A percentile compares a stretch with the other conserved stretches of the same genome.
These are phyloP conservation scores for Toxicodendron radicans DNA, from an alignment of 345 rosid species.

Conservation along the genomic window DNA sequence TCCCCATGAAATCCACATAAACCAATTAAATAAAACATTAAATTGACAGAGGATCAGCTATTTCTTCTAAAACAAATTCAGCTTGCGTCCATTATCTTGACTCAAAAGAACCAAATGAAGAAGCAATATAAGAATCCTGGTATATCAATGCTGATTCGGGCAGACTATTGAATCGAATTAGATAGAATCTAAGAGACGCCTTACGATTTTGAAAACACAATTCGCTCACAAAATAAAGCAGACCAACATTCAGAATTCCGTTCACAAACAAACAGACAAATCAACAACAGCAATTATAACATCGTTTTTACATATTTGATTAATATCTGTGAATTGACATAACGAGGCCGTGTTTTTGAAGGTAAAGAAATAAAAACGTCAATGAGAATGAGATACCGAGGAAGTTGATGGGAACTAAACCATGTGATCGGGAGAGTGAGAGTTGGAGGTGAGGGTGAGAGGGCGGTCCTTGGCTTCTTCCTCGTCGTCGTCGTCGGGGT, in stretches of 20 bases:
- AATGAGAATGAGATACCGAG: neutral
- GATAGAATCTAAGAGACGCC: neutral
- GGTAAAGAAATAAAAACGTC: neutral
- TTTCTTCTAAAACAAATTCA: neutral
- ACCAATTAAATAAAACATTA: neutral
- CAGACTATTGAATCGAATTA: neutral
- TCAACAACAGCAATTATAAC: neutral
- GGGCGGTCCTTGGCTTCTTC: conserved; percentile 58
- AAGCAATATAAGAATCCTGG: neutral
- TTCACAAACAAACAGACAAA: neutral
- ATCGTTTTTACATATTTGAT: neutral
- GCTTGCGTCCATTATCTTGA: neutral
- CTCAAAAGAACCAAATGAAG: neutral
- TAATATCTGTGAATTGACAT: neutral
- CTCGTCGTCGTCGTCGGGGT: conserved; percentile 62
- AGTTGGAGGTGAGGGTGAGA: conserved; percentile 43
- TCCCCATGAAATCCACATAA: neutral
- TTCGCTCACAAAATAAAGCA: neutral
- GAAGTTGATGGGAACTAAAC: neutral
- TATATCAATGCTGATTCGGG: neutral
- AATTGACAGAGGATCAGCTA: neutral
- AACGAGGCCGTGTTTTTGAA: neutral
- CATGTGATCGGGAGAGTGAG: conserved; percentile 20
- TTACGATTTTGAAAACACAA: neutral
- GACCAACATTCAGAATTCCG: neutral